These are phyloP conservation scores for Paratinospora sagittata DNA, from an alignment of 164 flowering plant species.

Conservation along the genomic window DNA sequence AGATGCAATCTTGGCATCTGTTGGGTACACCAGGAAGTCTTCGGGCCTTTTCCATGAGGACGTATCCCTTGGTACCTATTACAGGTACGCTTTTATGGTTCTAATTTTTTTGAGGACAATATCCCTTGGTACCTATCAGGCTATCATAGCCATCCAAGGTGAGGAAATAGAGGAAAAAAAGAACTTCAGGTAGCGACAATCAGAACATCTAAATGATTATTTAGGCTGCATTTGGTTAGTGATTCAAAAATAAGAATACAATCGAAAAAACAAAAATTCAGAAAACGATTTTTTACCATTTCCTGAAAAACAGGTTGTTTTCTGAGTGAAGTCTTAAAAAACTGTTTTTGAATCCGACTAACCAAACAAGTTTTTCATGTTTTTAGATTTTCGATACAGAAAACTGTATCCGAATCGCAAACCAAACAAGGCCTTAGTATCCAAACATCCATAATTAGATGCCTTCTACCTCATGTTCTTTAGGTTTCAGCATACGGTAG, in stretches of 20 bases:
- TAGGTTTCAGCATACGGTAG: background rate
- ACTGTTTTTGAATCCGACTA: too few relatives aligned
- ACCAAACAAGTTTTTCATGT: too few relatives aligned
- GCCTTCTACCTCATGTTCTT: background rate
- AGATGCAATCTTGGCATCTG: slow-evolving; percentile 66
- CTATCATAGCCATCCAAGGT: background rate
- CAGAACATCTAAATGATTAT: background rate
- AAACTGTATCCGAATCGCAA: too few relatives aligned
- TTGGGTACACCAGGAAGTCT: slow-evolving; percentile 78
- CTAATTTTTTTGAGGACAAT: slow-evolving; percentile 38
- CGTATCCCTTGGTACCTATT: slow-evolving; percentile 54
- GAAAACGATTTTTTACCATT: too few relatives aligned
- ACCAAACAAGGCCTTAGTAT: too few relatives aligned
- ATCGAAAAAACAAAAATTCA: too few relatives aligned
- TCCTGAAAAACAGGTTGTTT: too few relatives aligned
- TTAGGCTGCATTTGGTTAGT: too few relatives aligned
- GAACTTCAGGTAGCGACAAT: background rate
- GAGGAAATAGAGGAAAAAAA: background rate
- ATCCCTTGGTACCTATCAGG: slow-evolving; percentile 65
- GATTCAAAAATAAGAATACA: too few relatives aligned
- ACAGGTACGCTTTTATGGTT: slow-evolving; percentile 43
- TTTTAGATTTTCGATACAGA: too few relatives aligned
- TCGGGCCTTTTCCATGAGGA: slow-evolving; percentile 59
- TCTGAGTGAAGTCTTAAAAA: too few relatives aligned
- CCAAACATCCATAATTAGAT: background rate